Evolutionary conservation across 2,329 filamentous ascomycete species (phyloP).

Genomic region (Coleophoma crateriformis): DNA sequence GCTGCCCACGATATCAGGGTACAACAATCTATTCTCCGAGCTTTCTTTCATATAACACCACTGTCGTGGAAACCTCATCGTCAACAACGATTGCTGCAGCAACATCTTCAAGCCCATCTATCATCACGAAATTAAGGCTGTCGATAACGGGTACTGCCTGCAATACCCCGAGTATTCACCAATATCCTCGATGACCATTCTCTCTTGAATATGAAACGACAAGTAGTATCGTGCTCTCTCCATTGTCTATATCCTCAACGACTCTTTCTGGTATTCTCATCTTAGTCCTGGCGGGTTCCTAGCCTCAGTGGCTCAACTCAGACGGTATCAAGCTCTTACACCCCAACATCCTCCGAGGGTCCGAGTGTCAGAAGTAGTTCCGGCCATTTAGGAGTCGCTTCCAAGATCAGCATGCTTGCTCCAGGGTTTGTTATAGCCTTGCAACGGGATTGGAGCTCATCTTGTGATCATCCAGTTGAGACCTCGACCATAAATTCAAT

Average conservation of each 20-base stretch:
- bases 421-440: conserved; percentile 4
- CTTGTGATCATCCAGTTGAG: conserved; percentile 3
- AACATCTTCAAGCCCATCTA: conserved; percentile 2
- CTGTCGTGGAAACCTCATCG: not conserved
- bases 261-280: no score
- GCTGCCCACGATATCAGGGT: conserved; percentile 13
- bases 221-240: not conserved
- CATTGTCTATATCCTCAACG: not conserved
- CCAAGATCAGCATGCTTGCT: not conserved
- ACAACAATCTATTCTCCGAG: conserved; percentile 16
- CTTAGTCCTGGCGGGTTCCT: no score
- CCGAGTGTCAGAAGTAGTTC: not conserved
- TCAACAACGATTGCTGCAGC: conserved; percentile 1
- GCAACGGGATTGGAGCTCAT: conserved; percentile 8
- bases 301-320: not conserved
- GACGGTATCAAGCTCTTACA: not conserved
- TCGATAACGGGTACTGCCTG: conserved; percentile 1
- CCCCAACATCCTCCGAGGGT: not conserved
- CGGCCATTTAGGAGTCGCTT: not conserved
- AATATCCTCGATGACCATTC: not conserved
- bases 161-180: not conserved
- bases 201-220: not conserved
- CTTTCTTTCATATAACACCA: not conserved
- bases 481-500: not conserved
- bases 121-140: not conserved